phyloP scores from a whole-genome alignment of 352 stramenopile species.

The Globisporangium iwayamae region DNA sequence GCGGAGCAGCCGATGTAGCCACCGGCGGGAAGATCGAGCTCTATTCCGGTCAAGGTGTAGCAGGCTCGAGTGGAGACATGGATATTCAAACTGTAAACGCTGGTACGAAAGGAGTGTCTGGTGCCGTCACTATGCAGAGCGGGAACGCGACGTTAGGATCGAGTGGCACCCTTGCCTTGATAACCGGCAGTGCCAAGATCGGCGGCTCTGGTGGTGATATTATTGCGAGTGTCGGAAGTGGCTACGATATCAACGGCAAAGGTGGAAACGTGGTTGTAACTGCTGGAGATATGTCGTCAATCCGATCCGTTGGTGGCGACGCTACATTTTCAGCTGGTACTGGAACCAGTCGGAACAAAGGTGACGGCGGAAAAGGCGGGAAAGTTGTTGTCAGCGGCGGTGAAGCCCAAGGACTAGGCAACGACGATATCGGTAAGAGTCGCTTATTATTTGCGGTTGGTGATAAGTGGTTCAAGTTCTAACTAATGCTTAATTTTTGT shows the following conservation, averaged over 20 bases:
- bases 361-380: slow-evolving; percentile 54
- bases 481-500: slow-evolving; percentile 7
- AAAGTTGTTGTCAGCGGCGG: slow-evolving; percentile 53
- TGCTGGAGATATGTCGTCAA: slow-evolving; percentile 49
- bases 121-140: slow-evolving; percentile 63
- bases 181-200: slow-evolving; percentile 68
- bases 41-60: slow-evolving; percentile 36
- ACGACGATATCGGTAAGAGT: slow-evolving; percentile 42
- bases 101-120: slow-evolving; percentile 77
- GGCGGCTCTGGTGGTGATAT: slow-evolving; percentile 75
- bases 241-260: slow-evolving; percentile 70
- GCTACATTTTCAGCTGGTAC: slow-evolving; percentile 47
- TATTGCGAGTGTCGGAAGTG: slow-evolving; percentile 67
- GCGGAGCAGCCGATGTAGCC: slow-evolving; percentile 38
- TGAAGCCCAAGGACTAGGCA: slow-evolving; percentile 38
- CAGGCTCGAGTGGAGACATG: slow-evolving; percentile 68
- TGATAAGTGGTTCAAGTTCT: slow-evolving; percentile 3
- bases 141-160: slow-evolving; percentile 61
- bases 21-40: slow-evolving; percentile 67
- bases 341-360: slow-evolving; percentile 37
- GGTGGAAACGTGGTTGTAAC: slow-evolving; percentile 79
- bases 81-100: slow-evolving; percentile 58
- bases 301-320: slow-evolving; percentile 43
- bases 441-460: not conserved
- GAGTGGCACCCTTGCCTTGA: slow-evolving; percentile 72